Percentiles rank a stretch among this genome's conserved stretches.
These are phyloP conservation scores for Candida chauliodis DNA, from an alignment of 805 yeast species.

Conservation along the genomic window DNA sequence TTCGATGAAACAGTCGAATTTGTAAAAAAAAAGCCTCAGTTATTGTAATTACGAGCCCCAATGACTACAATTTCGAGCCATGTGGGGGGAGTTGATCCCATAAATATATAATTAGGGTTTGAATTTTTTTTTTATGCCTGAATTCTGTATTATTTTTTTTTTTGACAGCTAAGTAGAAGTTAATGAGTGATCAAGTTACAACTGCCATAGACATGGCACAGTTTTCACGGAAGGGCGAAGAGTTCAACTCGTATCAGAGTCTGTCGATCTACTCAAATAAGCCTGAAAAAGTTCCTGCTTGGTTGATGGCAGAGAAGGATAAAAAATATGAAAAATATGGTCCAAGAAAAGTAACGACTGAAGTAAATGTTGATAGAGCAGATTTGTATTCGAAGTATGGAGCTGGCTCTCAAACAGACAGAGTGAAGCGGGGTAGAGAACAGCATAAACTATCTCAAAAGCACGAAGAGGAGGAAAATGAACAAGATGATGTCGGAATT, in stretches of 20 bases:
- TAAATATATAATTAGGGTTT: too few species aligned
- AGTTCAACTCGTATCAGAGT: background rate
- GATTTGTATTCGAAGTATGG: slow-evolving; percentile 13
- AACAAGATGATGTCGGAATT: slow-evolving; percentile 7
- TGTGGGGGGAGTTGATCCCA: too few species aligned
- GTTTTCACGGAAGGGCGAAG: slow-evolving; percentile 6
- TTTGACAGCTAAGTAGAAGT: too few species aligned
- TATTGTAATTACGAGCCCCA: too few species aligned
- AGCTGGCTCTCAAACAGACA: slow-evolving; percentile 1
- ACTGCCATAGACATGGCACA: background rate
- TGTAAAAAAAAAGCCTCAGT: too few species aligned
- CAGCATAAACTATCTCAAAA: background rate
- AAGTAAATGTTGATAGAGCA: background rate
- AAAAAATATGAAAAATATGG: slow-evolving; percentile 42
- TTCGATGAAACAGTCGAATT: slow-evolving; percentile 9
- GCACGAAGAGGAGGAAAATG: slow-evolving; percentile 5
- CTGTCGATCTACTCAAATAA: slow-evolving; percentile 19
- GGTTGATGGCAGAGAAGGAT: slow-evolving; percentile 26
- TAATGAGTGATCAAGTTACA: background rate
- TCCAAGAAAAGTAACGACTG: slow-evolving; percentile 4
- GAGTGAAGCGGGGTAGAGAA: slow-evolving; percentile 6
- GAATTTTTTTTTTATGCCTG: too few species aligned
- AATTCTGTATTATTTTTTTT: too few species aligned
- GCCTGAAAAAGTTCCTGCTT: slow-evolving; percentile 30
- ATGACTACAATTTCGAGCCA: too few species aligned